These are phyloP conservation scores for Euphrasia confusa DNA, from an alignment of 257 asterid species.

Conservation along the genomic window DNA sequence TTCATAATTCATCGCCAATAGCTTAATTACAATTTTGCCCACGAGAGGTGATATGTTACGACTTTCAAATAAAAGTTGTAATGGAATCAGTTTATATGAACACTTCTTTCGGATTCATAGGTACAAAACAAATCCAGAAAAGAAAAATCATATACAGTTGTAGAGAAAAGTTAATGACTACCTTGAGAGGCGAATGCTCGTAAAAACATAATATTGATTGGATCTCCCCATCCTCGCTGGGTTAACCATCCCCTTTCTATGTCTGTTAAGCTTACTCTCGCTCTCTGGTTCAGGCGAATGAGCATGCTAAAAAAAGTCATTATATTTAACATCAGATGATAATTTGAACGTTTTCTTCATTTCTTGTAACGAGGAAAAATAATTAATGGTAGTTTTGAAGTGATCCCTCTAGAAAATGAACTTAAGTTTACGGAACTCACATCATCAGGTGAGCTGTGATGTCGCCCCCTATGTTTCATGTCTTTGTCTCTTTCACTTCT, in stretches of 20 bases:
- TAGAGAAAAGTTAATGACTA: neutral
- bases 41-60: too few species aligned
- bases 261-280: constrained; percentile 73
- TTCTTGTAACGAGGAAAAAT: too few species aligned
- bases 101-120: neutral
- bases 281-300: constrained; percentile 87
- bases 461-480: too few species aligned
- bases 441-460: constrained; percentile 66
- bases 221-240: constrained; percentile 97
- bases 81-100: too few species aligned
- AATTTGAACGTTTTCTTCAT: too few species aligned
- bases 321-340: neutral
- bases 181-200: neutral
- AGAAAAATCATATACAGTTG: neutral
- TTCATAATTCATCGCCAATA: too few species aligned
- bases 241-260: constrained; percentile 84
- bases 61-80: too few species aligned
- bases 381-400: too few species aligned
- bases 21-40: too few species aligned
- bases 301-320: constrained; percentile 48
- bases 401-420: neutral
- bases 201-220: constrained; percentile 30
- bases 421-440: constrained; percentile 46
- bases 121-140: constrained; percentile 13
- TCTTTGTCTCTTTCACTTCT: too few species aligned